Base-by-base conservation (phyloP, 208 protist species). In the Naegleria gruberi region DNA sequence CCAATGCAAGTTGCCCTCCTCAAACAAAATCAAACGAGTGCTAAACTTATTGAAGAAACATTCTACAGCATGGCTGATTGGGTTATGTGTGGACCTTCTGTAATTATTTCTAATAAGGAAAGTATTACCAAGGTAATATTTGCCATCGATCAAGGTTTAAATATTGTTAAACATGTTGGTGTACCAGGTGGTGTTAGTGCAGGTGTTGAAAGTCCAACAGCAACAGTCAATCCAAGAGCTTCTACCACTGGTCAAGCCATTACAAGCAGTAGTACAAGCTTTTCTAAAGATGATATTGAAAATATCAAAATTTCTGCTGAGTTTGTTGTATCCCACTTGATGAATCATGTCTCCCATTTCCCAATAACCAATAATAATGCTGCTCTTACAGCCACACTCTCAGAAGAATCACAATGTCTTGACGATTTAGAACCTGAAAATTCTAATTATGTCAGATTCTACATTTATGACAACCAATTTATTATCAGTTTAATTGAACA, bases 51-150 rank as follows among this genome's bases (percentile, higher is more conserved):
- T 41, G 84, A 65, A 65, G 84, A 88, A 65, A n/a, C 45, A 10
- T 88, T 65, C 1, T 88, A 88, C 26, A 51, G 45, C 19, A 41
- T 88, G 26, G 40, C 26, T 65, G 84, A 88, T 88, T 88, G 43
- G 84, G 10, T 88, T 7, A 65, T 88, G 45, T 19, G 8, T 40
- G 84, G 45, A n/a, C 17, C 23, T 42, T 17, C 46, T 2, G n/a
- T 19, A 6, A 88, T 88, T 42, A 15, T 88, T 0, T 12, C 26
- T 26, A 65, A 88, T 41, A 88, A 65, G 45, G 45, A 88, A 47
- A 26, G 7, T 17, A 30, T 88, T 42, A 65, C n/a, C 15, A 65
- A 65, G n/a, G n/a, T 88, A 0, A 65, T 88, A 23, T 34, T 23
- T 65, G 43, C 84, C 3, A 57, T 88, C 12, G 84, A 88, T 45